Evolutionary conservation across 148 eudicot genomes (phyloP).

Genomic region (Pouteria glomerata): DNA sequence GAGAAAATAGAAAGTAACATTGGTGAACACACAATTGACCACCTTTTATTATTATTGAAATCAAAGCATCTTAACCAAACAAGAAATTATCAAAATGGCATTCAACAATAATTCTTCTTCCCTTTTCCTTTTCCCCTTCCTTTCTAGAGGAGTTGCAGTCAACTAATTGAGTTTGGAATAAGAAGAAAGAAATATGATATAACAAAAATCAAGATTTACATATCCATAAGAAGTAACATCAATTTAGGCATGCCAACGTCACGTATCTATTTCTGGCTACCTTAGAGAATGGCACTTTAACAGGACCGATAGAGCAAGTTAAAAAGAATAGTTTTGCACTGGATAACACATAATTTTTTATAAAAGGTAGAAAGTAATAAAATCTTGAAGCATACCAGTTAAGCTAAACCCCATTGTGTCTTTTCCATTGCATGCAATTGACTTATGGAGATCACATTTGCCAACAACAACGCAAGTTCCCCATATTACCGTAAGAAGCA

Average conservation of each 20-base stretch:
- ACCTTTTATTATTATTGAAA: background rate
- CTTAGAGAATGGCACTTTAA: background rate
- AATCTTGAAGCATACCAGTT: constrained; percentile 24
- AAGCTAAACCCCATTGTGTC: constrained; percentile 44
- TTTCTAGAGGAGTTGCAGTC: too few relatives aligned
- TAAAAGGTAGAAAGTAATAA: background rate
- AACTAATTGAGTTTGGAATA: background rate
- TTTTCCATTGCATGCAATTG: constrained; percentile 24
- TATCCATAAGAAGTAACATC: background rate
- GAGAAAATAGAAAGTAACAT: too few relatives aligned
- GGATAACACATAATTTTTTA: background rate
- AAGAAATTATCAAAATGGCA: background rate
- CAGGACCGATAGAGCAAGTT: background rate
- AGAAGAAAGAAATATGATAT: background rate
- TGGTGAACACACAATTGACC: too few relatives aligned
- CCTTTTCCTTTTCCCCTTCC: too few relatives aligned
- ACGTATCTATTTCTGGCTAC: background rate
- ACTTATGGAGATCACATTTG: constrained; percentile 32
- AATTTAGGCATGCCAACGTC: background rate
- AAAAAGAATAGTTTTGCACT: background rate
- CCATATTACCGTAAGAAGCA: constrained; percentile 41
- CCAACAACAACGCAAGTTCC: constrained; percentile 45
- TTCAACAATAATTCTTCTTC: background rate
- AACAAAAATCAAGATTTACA: background rate
- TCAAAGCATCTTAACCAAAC: background rate